Evolutionary conservation across 495 filamentous ascomycete genomes (phyloP).

Genomic region (Filosporella fistucella): DNA sequence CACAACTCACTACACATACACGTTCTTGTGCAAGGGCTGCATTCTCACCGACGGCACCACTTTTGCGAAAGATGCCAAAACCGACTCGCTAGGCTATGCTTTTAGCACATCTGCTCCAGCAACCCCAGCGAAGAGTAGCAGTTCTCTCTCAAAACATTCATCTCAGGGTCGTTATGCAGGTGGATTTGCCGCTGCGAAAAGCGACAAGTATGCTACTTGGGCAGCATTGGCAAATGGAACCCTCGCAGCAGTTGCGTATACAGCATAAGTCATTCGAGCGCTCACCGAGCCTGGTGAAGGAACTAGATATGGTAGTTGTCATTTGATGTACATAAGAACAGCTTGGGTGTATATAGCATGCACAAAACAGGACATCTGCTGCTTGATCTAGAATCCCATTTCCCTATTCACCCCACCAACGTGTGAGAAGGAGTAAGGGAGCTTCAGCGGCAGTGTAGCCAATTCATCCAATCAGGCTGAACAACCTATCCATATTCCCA

Average conservation of each 20-base stretch:
- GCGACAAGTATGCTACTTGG: neutral
- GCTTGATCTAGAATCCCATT: no score
- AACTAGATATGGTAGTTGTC: neutral
- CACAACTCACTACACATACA: neutral
- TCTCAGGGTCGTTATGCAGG: neutral
- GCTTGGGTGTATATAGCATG: no score
- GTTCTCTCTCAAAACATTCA: neutral
- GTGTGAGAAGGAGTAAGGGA: no score
- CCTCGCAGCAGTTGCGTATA: neutral
- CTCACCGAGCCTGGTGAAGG: no score
- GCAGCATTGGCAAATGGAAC: neutral
- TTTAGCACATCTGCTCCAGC: neutral
- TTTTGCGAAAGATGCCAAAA: neutral
- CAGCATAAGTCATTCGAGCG: no score
- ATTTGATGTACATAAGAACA: no score
- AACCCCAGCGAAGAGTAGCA: neutral
- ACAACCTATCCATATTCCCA: no score
- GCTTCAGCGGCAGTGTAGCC: no score
- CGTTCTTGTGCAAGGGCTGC: neutral
- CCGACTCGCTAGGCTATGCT: neutral
- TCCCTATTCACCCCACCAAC: no score
- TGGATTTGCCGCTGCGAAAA: neutral
- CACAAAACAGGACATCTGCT: no score
- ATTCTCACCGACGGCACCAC: neutral
- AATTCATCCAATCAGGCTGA: no score